Conservation (phyloP, 306 rosid species). For the Castanospermum australe region DNA sequence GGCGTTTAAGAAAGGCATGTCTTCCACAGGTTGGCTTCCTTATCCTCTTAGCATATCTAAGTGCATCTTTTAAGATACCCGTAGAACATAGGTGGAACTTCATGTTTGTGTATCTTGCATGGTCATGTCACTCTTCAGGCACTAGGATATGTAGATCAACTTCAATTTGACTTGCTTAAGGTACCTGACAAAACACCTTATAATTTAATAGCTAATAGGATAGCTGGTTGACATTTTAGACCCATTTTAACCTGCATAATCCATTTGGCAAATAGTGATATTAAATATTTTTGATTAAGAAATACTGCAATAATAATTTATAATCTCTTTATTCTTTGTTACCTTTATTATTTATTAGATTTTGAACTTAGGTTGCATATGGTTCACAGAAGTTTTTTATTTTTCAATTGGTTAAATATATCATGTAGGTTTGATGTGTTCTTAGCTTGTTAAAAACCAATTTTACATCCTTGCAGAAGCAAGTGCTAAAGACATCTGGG, state of each 20-base stretch:
- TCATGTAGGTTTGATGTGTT: neutral
- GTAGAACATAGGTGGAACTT: neutral
- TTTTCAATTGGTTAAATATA: too few relatives aligned
- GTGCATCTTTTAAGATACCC: neutral
- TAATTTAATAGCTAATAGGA: neutral
- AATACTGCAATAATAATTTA: too few relatives aligned
- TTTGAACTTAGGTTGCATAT: too few relatives aligned
- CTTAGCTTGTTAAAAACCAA: neutral
- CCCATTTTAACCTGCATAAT: neutral
- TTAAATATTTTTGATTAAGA: neutral
- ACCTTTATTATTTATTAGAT: too few relatives aligned
- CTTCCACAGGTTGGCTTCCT: neutral
- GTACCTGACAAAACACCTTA: neutral
- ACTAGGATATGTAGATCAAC: neutral
- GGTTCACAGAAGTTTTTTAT: too few relatives aligned
- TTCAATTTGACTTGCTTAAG: neutral
- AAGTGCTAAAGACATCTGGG: neutral
- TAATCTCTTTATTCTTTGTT: too few relatives aligned
- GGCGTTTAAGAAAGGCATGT: too few relatives aligned
- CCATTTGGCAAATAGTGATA: neutral
- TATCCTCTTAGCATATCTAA: neutral
- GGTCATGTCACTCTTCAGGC: neutral
- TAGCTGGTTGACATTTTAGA: neutral
- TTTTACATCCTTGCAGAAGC: neutral
- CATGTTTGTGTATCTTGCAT: neutral